Percentiles rank a stretch among this genome's conserved stretches.
These are phyloP conservation scores for Xylaria sp. DNA, from an alignment of 2,329 filamentous ascomycete genomes.

Conservation along the genomic window DNA sequence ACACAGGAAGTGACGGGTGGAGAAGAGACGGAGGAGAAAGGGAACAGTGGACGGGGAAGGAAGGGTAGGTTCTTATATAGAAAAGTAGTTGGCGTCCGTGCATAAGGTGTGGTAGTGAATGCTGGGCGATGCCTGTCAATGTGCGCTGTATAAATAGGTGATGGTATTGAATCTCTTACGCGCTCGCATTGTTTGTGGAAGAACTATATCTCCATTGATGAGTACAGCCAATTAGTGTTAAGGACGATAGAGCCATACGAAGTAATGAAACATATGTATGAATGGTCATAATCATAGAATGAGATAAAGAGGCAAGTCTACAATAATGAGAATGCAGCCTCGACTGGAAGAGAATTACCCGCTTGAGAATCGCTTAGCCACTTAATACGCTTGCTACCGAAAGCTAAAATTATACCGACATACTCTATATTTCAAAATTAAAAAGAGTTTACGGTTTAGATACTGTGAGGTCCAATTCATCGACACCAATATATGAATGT, in stretches of 20 bases:
- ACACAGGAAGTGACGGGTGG: neutral
- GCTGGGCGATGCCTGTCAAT: neutral
- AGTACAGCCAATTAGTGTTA: neutral
- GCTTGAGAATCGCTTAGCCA: neutral
- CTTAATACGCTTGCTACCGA: neutral
- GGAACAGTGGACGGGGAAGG: neutral
- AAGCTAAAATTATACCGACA: no score
- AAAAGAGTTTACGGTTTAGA: no score
- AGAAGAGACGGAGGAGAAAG: neutral
- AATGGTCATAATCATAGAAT: neutral
- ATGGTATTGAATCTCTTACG: neutral
- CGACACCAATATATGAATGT: no score
- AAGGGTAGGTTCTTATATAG: neutral
- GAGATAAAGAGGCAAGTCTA: neutral
- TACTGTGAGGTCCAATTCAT: no score
- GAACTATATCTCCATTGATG: neutral
- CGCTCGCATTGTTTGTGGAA: neutral
- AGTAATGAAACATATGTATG: neutral
- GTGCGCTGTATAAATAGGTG: neutral
- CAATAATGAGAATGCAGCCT: neutral
- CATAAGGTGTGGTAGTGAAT: neutral
- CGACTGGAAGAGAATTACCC: neutral
- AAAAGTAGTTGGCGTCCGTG: neutral
- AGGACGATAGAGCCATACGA: neutral
- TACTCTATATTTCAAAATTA: no score